Evolutionary conservation across 441 rosid genomes (phyloP).

Genomic region (Adansonia madagascariensis): DNA sequence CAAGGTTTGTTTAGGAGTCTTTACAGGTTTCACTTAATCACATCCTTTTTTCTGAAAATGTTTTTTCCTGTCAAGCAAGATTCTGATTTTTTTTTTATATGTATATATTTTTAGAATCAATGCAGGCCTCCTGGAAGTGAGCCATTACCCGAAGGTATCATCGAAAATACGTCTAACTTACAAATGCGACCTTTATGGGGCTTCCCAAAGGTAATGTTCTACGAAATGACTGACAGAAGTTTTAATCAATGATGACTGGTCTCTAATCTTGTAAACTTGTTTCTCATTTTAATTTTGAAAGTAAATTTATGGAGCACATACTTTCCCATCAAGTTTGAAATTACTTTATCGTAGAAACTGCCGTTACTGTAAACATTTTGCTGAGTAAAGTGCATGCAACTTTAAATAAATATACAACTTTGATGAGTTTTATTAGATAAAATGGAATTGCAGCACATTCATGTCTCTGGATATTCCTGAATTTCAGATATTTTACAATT

Average conservation of each 20-base stretch:
- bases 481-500: not conserved
- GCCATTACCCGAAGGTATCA: slow-evolving; percentile 59
- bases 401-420: slow-evolving; percentile 1
- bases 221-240: not conserved
- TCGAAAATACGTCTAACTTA: slow-evolving; percentile 52
- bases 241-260: slow-evolving; percentile 3
- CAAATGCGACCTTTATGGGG: slow-evolving; percentile 72
- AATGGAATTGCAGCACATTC: not conserved
- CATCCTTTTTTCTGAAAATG: not conserved
- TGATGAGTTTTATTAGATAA: not conserved
- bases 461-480: slow-evolving; percentile 8
- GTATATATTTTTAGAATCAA: slow-evolving; percentile 39
- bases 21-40: not conserved
- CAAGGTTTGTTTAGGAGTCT: slow-evolving; percentile 41
- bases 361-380: not conserved
- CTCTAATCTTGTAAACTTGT: not conserved
- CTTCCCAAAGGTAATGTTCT: slow-evolving; percentile 46
- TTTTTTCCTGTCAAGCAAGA: slow-evolving; percentile 10
- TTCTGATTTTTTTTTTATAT: slow-evolving; percentile 21
- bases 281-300: not conserved
- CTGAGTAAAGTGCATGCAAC: not conserved
- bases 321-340: not conserved
- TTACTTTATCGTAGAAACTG: not conserved
- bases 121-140: slow-evolving; percentile 63
- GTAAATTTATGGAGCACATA: not conserved